Evolutionary conservation across 495 filamentous ascomycete species (phyloP), one percentile per base, ranked within the genome.

Genomic region (Thermothielavioides terrestris): DNA sequence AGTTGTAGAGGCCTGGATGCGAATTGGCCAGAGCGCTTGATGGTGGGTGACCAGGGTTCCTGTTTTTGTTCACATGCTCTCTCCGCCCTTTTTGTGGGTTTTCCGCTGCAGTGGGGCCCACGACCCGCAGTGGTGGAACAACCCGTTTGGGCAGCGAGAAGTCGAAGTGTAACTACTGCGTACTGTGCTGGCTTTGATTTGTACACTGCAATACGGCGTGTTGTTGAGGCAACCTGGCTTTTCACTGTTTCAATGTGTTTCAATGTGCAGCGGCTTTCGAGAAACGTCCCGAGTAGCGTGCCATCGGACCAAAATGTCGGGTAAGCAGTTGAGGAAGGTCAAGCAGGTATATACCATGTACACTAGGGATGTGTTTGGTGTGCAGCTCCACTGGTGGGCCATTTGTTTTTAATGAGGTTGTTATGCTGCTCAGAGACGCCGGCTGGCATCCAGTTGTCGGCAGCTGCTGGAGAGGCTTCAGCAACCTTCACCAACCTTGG

Each of bases 41-140:
- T 12, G 25, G 12, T 22, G 32, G 9, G 31, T 34, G 52, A 40
- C 52, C 34, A 23, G 46, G 48, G 38, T 32, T 48, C 39, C 43
- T 41, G 23, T 26, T 39, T 56, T 56, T 52, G 31, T 48, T 52
- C 53, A 56, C 53, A 56, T 56, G 53, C 47, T 18, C n/a, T 2
- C 6, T 17, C 14, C 6, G 25, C 15, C 20, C 14, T 20, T 50
- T 38, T 51, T 51, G 46, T 47, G 53, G 49, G 49, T 26, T n/a
- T n/a, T n/a, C n/a, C n/a, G n/a, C n/a, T 46, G n/a, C 39, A 9
- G 17, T 21, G 48, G 49, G 53, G 43, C 35, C 15, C 32, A 34
- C 22, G 25, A 43, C 34, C 23, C 38, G 22, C 15, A n/a, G n/a
- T n/a, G n/a, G n/a, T n/a, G n/a, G n/a, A n/a, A n/a, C n/a, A n/a